Percentiles rank a stretch among this genome's conserved stretches.
Conservation (phyloP, 1,284 basidiomycete genomes). For the Moesziomyces parantarcticus region DNA sequence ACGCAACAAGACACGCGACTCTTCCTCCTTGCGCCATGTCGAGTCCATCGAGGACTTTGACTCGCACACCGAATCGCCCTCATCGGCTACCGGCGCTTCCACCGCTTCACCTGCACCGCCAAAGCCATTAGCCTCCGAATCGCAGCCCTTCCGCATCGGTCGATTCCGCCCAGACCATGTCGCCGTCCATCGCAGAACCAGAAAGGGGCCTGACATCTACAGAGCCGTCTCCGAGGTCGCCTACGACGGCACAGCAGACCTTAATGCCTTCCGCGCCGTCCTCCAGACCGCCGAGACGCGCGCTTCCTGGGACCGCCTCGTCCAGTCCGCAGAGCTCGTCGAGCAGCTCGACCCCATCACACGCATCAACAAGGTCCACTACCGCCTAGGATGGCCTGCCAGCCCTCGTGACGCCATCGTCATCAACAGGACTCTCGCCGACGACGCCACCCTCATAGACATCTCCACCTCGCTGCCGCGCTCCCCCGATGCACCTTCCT, state of each 20-base stretch:
- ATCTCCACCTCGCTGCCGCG: conserved; percentile 95
- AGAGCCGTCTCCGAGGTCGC: conserved; percentile 83
- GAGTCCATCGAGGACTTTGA: conserved; percentile 32
- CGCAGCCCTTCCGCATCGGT: conserved; percentile 27
- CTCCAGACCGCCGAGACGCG: conserved; percentile 85
- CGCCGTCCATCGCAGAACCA: conserved; percentile 69
- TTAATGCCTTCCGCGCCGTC: conserved; percentile 85
- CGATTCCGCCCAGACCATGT: conserved; percentile 68
- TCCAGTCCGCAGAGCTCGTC: conserved; percentile 83
- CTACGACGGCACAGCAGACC: conserved; percentile 73
- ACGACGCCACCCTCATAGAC: conserved; percentile 78
- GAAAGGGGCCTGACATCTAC: conserved; percentile 79
- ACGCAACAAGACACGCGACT: conserved; percentile 23
- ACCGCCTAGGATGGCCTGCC: conserved; percentile 93
- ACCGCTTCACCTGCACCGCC: not conserved
- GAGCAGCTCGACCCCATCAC: conserved; percentile 88
- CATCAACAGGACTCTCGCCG: conserved; percentile 43
- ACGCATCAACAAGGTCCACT: conserved; percentile 87
- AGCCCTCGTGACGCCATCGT: conserved; percentile 71
- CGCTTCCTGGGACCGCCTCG: conserved; percentile 82
- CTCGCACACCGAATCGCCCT: conserved; percentile 9
- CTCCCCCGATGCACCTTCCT: conserved; percentile 89
- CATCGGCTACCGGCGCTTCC: conserved; percentile 7
- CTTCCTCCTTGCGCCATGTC: conserved; percentile 34
- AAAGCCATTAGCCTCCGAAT: conserved; percentile 3